Evolutionary conservation across 768 basidiomycete genomes (phyloP).

Genomic region (Russula virescens): DNA sequence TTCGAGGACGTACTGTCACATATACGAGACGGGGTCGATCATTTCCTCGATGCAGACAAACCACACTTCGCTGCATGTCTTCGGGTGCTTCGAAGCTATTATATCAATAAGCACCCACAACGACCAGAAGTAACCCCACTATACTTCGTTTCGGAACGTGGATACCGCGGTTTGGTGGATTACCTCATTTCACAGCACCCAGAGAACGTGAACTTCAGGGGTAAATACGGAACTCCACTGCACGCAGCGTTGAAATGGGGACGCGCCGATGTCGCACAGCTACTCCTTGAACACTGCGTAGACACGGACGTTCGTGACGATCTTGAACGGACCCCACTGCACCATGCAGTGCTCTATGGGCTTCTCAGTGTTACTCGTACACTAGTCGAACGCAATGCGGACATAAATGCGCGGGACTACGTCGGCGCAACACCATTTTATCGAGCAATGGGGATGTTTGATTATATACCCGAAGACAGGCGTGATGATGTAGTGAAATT

Average conservation of each 20-base stretch:
- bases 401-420: not conserved
- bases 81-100: not conserved
- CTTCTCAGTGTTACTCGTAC: not conserved
- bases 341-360: not conserved
- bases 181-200: no score
- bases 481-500: not conserved
- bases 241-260: not conserved
- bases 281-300: not conserved
- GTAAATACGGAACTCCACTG: not conserved
- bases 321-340: not conserved
- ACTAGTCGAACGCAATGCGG: not conserved
- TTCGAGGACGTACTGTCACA: not conserved
- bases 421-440: not conserved
- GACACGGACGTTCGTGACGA: not conserved
- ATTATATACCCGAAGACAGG: not conserved
- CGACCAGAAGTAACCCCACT: not conserved
- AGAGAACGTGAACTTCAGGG: no score
- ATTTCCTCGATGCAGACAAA: not conserved
- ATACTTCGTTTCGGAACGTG: no score
- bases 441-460: not conserved
- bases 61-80: not conserved
- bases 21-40: not conserved
- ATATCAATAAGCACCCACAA: not conserved
- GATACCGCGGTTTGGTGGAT: no score
- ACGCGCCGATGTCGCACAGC: not conserved